These are phyloP conservation scores for Emergomyces africanus DNA, from an alignment of 2,329 filamentous ascomycete species.

Conservation along the genomic window DNA sequence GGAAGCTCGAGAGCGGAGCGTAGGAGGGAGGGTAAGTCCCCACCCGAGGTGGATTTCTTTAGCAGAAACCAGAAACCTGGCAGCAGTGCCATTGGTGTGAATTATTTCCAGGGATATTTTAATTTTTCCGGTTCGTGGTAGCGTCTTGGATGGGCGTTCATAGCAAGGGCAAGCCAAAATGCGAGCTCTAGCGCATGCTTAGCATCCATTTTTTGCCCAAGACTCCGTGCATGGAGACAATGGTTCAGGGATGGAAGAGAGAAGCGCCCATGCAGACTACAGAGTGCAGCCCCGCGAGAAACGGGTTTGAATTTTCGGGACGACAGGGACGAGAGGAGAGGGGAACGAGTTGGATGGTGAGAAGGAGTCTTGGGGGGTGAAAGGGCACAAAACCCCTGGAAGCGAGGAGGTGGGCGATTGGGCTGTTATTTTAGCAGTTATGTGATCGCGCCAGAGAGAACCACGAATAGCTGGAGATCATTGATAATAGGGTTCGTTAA, in stretches of 20 bases:
- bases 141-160: background rate
- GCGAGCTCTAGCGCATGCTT: background rate
- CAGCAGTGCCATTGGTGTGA: background rate
- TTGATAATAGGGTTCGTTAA: background rate
- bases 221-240: background rate
- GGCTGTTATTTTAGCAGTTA: background rate
- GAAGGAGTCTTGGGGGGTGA: no score
- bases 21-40: background rate
- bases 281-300: background rate
- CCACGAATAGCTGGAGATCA: conserved; percentile 1
- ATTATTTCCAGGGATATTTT: background rate
- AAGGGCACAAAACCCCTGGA: background rate
- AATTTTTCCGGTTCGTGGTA: background rate
- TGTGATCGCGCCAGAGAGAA: background rate
- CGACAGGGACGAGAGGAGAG: background rate
- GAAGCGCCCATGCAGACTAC: background rate
- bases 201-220: background rate
- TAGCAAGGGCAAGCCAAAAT: background rate
- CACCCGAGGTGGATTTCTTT: background rate
- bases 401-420: background rate
- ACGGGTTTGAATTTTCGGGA: background rate
- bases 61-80: background rate
- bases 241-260: background rate
- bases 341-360: background rate
- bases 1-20: background rate